Percentiles rank a stretch among this genome's conserved stretches.
phyloP scores from a whole-genome alignment of 495 filamentous ascomycete genomes.

The Podospora comata region DNA sequence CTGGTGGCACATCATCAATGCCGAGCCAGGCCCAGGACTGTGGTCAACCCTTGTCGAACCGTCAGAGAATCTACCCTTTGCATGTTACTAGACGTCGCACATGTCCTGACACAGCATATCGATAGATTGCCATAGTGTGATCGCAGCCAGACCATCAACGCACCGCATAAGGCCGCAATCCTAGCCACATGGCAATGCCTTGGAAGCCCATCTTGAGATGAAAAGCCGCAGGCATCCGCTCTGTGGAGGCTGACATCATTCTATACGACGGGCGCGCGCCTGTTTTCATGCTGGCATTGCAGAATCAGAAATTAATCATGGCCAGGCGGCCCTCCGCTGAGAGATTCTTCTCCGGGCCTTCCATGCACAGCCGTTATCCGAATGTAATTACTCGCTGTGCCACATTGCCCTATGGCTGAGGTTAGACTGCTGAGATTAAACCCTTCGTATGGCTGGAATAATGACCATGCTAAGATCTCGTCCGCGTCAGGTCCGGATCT shows the following conservation, averaged over 20 bases:
- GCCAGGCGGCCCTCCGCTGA: not conserved
- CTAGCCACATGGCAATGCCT: slow-evolving; percentile 1
- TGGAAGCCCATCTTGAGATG: not conserved
- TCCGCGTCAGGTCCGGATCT: not conserved
- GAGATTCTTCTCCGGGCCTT: not conserved
- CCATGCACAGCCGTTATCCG: not conserved
- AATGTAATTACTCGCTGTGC: not conserved
- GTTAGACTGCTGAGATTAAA: not conserved
- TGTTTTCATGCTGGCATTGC: not conserved
- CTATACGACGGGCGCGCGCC: not conserved
- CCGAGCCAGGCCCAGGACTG: not conserved
- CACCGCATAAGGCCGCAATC: not conserved
- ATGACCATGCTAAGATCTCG: not conserved
- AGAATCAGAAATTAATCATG: not conserved
- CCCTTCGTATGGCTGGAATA: not conserved
- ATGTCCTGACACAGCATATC: slow-evolving; percentile 7
- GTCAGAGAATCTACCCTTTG: not conserved
- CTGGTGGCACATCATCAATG: slow-evolving; percentile 10
- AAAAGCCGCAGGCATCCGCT: slow-evolving; percentile 9
- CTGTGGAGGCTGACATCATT: slow-evolving; percentile 8
- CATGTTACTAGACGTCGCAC: not conserved
- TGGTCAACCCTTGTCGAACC: slow-evolving; percentile 15
- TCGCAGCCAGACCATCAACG: slow-evolving; percentile 4
- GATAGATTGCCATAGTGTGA: slow-evolving; percentile 12
- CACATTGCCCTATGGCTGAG: not conserved